Base-by-base conservation (phyloP, 257 asterid genomes). In the Scutellaria minor region DNA sequence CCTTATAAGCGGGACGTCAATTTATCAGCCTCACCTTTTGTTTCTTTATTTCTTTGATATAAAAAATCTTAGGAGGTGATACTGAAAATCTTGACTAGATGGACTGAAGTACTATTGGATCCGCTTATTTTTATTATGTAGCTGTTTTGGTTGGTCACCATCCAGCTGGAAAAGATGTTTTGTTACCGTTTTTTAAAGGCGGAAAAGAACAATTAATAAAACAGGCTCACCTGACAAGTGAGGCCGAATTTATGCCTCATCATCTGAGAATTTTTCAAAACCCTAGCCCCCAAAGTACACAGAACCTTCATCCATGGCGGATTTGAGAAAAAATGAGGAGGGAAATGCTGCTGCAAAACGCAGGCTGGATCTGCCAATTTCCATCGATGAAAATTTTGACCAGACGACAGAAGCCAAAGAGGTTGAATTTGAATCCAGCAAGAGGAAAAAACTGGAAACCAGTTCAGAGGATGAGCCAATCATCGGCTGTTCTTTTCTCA, bases 371-470 rank as follows among this genome's bases (percentile, higher is more conserved):
- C 53, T 11, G 60, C 73, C 63, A 39, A 58, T 57, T 46, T n/a
- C 63, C 69, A 35, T 48, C 8, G 9, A 66, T 50, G 39, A 66
- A 57, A 35, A 53, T 59, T 58, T 40, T n/a, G 69, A 58, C 9
- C 37, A 56, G 6, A 20, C 7, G 18, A 12, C 15, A 5, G 24
- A 27, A 24, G 14, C 3, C 39, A 35, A 57, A 20, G 75, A 41
- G 31, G 63, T 22, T 37, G 10, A 42, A 24, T 41, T 50, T 15
- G 71, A 55, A 14, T 45, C 64, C 62, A 46, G 27, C 65, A 75
- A 75, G 64, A 46, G 60, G 73, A 68, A 53, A 54, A 71, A 70
- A 45, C 72, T 54, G 5, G 61, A 70, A 63, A 62, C 6, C 66
- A 20, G 63, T 39, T 1, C 57, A 13, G 71, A 68, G 37, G 13